Evolutionary conservation across 2,329 filamentous ascomycete species (phyloP), one percentile per base, ranked within the genome.

Genomic region (Microsporum ferrugineum): DNA sequence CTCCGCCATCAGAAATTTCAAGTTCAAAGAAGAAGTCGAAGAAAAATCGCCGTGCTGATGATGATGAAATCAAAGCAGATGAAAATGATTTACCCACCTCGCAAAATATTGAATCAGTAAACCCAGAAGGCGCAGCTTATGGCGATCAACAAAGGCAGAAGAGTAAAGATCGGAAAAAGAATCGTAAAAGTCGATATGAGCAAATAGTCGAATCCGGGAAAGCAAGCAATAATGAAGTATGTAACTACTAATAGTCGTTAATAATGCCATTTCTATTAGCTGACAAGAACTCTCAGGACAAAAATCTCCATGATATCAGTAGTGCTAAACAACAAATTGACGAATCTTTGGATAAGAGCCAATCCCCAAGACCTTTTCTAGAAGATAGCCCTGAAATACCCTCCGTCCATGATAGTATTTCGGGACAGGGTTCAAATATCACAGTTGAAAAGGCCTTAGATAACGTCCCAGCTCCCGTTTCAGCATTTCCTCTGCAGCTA

Each of bases 371-470:
- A 76, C 80, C 82, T 84, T 85, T 85, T 84, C 84, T 85, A 85
- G 82, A 72, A 71, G 76, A 77, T 75, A 77, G 81, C 82, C 82
- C 80, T 80, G 82, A 83, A 81, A 80, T 80, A 75, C 78, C 78
- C 75, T 65, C 63, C 59, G 63, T 71, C 73, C 67, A 69, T 70
- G 65, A 71, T 71, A 71, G 75, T 76, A 75, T 75, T 79, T 79
- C 77, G 76, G 75, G 74, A 73, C 70, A 68, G 47, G 61, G 60
- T 58, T 14, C 34, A 8, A 5, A 45, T 23, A 8, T 64, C 63
- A 49, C 63, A 43, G 61, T 58, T 39, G 62, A 61, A 51, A 66
- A 65, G 62, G 64, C 64, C 61, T 64, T 65, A 47, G 64, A 63
- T 34, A 62, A 36, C 17, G 5, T 39, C 43, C 47, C 58, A 43